These are phyloP conservation scores for Aethionema arabicum DNA, from an alignment of 345 rosid genomes.

Conservation along the genomic window DNA sequence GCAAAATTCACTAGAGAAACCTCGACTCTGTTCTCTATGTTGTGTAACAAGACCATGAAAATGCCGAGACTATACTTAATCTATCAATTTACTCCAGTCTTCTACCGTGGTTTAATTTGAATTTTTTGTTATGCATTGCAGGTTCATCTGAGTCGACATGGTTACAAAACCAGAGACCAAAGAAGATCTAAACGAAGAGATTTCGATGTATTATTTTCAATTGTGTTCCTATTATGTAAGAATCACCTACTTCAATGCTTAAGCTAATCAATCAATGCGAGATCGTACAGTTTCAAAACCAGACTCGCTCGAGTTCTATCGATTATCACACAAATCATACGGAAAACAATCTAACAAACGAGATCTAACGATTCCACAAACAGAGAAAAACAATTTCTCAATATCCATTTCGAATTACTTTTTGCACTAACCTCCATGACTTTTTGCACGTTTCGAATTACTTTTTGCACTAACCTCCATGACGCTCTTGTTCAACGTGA, in stretches of 20 bases:
- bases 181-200: constrained; percentile 23
- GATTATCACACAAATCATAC: constrained; percentile 8
- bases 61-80: neutral
- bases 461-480: constrained; percentile 11
- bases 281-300: constrained; percentile 3
- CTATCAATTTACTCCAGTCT: neutral
- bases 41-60: constrained; percentile 1
- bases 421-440: constrained; percentile 15
- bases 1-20: no score
- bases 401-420: neutral
- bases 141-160: constrained; percentile 27
- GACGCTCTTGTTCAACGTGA: neutral
- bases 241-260: constrained; percentile 11
- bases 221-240: constrained; percentile 25
- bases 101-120: neutral
- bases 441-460: constrained; percentile 17
- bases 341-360: neutral
- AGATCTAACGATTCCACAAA: neutral
- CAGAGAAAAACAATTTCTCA: no score
- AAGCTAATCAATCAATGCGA: constrained; percentile 26
- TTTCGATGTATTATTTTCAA: constrained; percentile 24
- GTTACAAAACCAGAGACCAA: constrained; percentile 20
- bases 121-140: constrained; percentile 21
- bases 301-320: neutral
- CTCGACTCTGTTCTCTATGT: no score